These are phyloP conservation scores for Cryphonectria nitschkei DNA, from an alignment of 2,329 filamentous ascomycete genomes.

Conservation along the genomic window DNA sequence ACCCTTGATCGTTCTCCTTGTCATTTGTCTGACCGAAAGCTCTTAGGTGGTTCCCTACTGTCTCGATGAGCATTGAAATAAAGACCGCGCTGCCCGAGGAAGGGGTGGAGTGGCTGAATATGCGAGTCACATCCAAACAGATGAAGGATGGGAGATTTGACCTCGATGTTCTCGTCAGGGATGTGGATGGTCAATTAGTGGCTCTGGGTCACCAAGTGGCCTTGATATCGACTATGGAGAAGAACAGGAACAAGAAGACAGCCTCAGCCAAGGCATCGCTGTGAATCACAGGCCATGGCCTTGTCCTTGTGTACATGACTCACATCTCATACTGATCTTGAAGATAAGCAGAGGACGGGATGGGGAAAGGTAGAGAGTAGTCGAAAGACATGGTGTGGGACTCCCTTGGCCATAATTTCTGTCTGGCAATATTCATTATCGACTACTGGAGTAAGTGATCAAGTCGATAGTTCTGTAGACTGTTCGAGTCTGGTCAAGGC, in stretches of 20 bases:
- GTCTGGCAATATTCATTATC: too few relatives aligned
- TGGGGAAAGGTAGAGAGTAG: too few relatives aligned
- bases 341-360: not conserved
- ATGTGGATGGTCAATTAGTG: constrained; percentile 66
- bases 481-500: too few relatives aligned
- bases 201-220: constrained; percentile 71
- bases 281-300: not conserved
- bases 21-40: not conserved
- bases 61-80: constrained; percentile 75
- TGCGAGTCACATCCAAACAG: constrained; percentile 66
- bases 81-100: constrained; percentile 71
- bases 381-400: too few relatives aligned
- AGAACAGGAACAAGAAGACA: constrained; percentile 51
- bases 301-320: not conserved
- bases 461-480: too few relatives aligned
- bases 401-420: too few relatives aligned
- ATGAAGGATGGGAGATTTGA: constrained; percentile 76
- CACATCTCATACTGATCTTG: not conserved
- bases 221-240: constrained; percentile 63
- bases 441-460: too few relatives aligned
- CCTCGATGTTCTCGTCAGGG: constrained; percentile 69
- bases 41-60: constrained; percentile 70
- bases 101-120: constrained; percentile 74
- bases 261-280: constrained; percentile 3
- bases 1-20: too few relatives aligned